These are phyloP conservation scores for Chenopodium album DNA, from an alignment of 148 eudicot species.

Conservation along the genomic window DNA sequence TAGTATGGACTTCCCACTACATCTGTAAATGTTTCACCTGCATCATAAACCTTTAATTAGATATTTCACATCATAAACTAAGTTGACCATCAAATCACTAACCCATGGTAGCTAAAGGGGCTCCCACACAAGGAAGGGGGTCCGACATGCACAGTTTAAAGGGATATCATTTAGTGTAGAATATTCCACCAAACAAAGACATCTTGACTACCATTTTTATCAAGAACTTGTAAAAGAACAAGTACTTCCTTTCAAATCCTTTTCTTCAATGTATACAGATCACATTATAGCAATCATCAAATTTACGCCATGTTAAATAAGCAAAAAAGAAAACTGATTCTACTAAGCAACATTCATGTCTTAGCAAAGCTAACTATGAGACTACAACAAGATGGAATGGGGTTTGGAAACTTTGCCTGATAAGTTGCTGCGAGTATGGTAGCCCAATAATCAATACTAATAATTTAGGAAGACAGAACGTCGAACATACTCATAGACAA, in stretches of 20 bases:
- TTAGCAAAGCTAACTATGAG: background rate
- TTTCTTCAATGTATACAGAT: background rate
- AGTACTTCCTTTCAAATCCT: background rate
- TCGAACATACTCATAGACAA: background rate
- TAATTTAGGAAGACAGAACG: background rate
- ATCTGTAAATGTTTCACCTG: constrained; percentile 46
- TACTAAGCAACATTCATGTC: background rate
- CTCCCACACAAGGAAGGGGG: background rate
- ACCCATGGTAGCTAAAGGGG: background rate
- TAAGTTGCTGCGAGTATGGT: background rate
- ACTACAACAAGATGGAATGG: background rate
- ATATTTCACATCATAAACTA: background rate
- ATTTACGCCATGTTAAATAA: background rate
- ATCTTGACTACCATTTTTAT: background rate
- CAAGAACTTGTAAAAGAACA: background rate
- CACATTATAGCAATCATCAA: background rate
- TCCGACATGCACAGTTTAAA: background rate
- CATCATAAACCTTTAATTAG: background rate
- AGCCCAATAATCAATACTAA: background rate
- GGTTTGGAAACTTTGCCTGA: background rate
- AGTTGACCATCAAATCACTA: background rate
- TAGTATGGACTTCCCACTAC: constrained; percentile 61
- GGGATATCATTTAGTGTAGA: background rate
- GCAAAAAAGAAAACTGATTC: background rate
- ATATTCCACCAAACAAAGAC: background rate